Evolutionary conservation across 176 grass and related monocot genomes (phyloP), one percentile per base, ranked within the genome.

Genomic region (Ananas comosus): DNA sequence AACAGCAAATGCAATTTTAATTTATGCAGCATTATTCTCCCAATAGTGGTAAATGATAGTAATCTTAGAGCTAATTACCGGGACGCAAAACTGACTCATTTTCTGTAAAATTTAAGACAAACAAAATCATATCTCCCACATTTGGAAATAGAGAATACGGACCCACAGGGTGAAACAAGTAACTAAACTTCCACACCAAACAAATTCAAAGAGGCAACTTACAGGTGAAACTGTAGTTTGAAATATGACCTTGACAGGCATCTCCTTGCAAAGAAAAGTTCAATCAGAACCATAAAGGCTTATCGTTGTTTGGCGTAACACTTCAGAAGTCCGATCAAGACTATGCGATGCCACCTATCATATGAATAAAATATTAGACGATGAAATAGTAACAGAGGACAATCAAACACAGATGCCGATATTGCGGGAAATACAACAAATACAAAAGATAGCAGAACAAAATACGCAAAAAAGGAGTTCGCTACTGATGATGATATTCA

Each of bases 341-440:
- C 87, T 92, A 84, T 99, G 95, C 66, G 95, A 99, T 71, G 90
- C 95, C 82, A 99, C 85, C 95, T 96, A 83, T 79, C 17, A 68
- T 21, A 78, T 72, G n/a, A 74, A 75, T 69, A 61, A 76, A 13
- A 71, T 11, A 64, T 11, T 27, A 68, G 12, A 23, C 1, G 13
- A 75, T 12, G 9, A 66, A 66, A 23, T 65, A 42, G n/a, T 22
- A 73, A 59, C 21, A 3, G 2, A 50, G 4, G 23, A 69, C 12
- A 64, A 13, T 48, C 58, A 51, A 0, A 72, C 12, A 2, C 25
- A 27, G 25, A 27, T 27, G 25, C 25, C 25, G 2, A 27, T 27
- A 27, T 27, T 27, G 25, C 25, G 25, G 25, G 2, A 27, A 27
- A 27, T 27, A 27, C 25, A 2, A 27, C 25, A 27, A 27, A 27